Evolutionary conservation across 208 protist genomes (phyloP).

Genomic region (Crithidia sp.): DNA sequence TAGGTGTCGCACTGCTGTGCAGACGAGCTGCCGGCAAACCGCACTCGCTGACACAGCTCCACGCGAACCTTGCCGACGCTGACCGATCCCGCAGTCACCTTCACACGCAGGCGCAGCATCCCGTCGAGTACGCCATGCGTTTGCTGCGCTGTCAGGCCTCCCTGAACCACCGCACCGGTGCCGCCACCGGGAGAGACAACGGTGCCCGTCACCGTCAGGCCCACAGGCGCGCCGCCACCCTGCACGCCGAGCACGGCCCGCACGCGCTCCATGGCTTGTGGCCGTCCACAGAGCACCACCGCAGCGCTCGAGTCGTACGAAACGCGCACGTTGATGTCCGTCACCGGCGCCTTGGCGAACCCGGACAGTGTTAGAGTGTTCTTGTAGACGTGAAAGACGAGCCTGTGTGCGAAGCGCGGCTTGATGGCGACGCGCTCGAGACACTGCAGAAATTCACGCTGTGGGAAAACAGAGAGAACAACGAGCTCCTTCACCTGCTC

Average conservation of each 20-base stretch:
- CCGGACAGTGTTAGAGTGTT: constrained; percentile 15
- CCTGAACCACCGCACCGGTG: neutral
- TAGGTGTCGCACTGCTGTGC: constrained; percentile 8
- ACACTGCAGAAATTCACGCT: constrained; percentile 39
- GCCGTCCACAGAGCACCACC: constrained; percentile 24
- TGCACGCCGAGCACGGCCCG: neutral
- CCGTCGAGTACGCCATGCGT: neutral
- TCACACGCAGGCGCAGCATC: constrained; percentile 5
- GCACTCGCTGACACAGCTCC: constrained; percentile 16
- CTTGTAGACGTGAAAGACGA: constrained; percentile 29
- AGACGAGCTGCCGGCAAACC: neutral
- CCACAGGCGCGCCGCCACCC: neutral
- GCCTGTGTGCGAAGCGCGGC: constrained; percentile 28
- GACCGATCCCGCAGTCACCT: constrained; percentile 9
- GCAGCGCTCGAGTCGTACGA: constrained; percentile 29
- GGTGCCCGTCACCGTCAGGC: constrained; percentile 29
- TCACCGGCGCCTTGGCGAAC: constrained; percentile 20
- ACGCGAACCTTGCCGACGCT: constrained; percentile 16
- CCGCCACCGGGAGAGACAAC: constrained; percentile 1
- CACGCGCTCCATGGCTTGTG: neutral
- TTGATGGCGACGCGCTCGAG: constrained; percentile 30
- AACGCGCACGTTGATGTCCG: constrained; percentile 20
- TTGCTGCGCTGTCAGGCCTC: neutral
- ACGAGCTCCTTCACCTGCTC: constrained; percentile 5
- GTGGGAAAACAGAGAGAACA: constrained; percentile 26